Percentiles rank a stretch among this genome's conserved stretches.
These are phyloP conservation scores for Psilocybe cubensis DNA, from an alignment of 768 basidiomycete genomes.

Conservation along the genomic window DNA sequence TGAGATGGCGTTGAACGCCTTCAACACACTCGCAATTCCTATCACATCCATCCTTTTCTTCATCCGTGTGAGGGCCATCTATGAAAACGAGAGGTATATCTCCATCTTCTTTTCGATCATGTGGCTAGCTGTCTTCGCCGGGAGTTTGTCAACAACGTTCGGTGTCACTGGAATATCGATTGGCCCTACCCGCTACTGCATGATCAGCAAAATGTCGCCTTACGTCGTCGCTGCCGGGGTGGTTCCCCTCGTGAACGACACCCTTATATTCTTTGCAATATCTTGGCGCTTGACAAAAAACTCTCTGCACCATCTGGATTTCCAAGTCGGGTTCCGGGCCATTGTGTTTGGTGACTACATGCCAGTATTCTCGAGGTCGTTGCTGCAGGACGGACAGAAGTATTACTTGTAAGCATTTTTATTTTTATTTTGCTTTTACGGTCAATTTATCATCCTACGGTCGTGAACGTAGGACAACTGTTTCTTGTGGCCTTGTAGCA, in stretches of 20 bases:
- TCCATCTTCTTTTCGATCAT: constrained; percentile 2
- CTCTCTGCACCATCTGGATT: background rate
- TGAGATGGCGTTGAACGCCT: constrained; percentile 5
- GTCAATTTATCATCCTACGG: background rate
- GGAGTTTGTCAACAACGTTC: constrained; percentile 3
- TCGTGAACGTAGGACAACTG: background rate
- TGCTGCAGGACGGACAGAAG: constrained; percentile 12
- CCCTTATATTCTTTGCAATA: constrained; percentile 11
- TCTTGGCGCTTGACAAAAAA: constrained; percentile 7
- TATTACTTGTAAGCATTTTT: constrained; percentile 8
- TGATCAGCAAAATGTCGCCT: constrained; percentile 1
- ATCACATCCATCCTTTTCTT: constrained; percentile 11
- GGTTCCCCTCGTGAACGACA: constrained; percentile 6
- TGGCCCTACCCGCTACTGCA: constrained; percentile 5
- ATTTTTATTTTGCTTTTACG: background rate
- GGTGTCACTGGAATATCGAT: constrained; percentile 4
- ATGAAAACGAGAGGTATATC: constrained; percentile 4
- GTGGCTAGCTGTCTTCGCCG: constrained; percentile 7
- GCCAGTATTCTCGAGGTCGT: constrained; percentile 9
- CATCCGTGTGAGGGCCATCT: constrained; percentile 9
- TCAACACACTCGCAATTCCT: constrained; percentile 5
- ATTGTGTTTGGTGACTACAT: constrained; percentile 8
- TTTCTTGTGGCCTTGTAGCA: background rate
- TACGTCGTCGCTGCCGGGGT: background rate
- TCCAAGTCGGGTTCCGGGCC: background rate